Base-by-base conservation (phyloP, 2,329 filamentous ascomycete species). In the Fulvia fulva region DNA sequence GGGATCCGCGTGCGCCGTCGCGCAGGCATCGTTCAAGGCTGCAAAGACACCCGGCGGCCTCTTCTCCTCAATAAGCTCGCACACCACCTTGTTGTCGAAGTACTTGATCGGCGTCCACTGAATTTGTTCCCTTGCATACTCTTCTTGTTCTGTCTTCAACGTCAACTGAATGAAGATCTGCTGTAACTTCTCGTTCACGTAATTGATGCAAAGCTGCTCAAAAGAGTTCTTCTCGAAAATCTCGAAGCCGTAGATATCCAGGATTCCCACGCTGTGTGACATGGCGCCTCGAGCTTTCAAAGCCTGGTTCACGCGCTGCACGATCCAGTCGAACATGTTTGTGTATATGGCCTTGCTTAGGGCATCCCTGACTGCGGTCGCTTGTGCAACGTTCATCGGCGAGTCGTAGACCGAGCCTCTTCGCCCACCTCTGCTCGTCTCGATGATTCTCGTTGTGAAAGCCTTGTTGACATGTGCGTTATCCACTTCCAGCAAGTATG, bases 141-240 rank as follows among this genome's bases (percentile, higher is more conserved):
- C 94, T 67, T 99, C 94, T 77, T 99, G 94, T 74, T 99, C 94
- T 0, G 94, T 88, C 79, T 96, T 96, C 62, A 99, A 77, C 0
- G 94, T 99, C 67, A 99, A 80, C 75, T 99, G 94, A 67, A 99
- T 99, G 73, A 99, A 99, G 69, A 99, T 97, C 72, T 99, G 94
- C 76, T 99, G 94, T 58, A 99, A 80, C 76, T 99, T 99, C 77
- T 99, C 94, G 75, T 99, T 99, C 71, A 97, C 95, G 71, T 97
- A 99, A 79, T 99, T 99, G 82, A 99, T 99, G 77, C 94, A 99
- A 7, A 99, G 84, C 76, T 99, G 94, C 74, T 99, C 94, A 70
- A 99, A 99, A 65, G 90, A 97, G 79, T 99, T 99, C 78, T 93
- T 94, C 73, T 99, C 94, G 67, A 99, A 99, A 66, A 99, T 99